A percentile compares a stretch with the other conserved stretches of the same genome.
These are phyloP conservation scores for Calonectria hongkongensis DNA, from an alignment of 2,329 filamentous ascomycete genomes.

Conservation along the genomic window DNA sequence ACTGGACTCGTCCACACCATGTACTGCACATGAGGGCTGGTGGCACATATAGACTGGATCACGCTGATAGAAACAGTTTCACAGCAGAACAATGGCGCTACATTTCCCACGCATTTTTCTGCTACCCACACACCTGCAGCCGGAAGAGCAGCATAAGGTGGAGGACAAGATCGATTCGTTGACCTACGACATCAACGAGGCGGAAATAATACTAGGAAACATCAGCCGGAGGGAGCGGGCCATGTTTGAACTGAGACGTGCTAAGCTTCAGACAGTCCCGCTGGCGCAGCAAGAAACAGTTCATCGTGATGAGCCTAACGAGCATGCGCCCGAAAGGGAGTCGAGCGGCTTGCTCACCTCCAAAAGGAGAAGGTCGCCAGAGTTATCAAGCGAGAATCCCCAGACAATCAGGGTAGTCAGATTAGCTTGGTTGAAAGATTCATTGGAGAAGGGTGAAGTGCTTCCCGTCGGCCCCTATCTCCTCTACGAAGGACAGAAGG, in stretches of 20 bases:
- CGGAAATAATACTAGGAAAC: constrained; percentile 83
- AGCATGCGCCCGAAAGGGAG: constrained; percentile 18
- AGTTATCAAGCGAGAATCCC: background rate
- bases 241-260: constrained; percentile 83
- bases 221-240: constrained; percentile 82
- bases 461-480: constrained; percentile 71
- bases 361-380: constrained; percentile 48
- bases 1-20: background rate
- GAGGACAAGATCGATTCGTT: constrained; percentile 79
- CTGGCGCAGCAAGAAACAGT: constrained; percentile 33
- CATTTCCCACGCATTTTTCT: constrained; percentile 81
- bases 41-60: background rate
- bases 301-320: background rate
- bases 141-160: constrained; percentile 77
- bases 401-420: constrained; percentile 72
- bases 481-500: constrained; percentile 71
- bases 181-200: constrained; percentile 83
- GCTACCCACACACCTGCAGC: constrained; percentile 80
- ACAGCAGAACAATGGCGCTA: constrained; percentile 50
- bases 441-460: constrained; percentile 64
- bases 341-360: constrained; percentile 30
- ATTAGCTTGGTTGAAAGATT: constrained; percentile 75
- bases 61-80: background rate
- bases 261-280: constrained; percentile 75
- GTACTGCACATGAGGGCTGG: background rate